These are phyloP conservation scores for Leccinum subtestaceum DNA, from an alignment of 768 basidiomycete genomes.

Conservation along the genomic window DNA sequence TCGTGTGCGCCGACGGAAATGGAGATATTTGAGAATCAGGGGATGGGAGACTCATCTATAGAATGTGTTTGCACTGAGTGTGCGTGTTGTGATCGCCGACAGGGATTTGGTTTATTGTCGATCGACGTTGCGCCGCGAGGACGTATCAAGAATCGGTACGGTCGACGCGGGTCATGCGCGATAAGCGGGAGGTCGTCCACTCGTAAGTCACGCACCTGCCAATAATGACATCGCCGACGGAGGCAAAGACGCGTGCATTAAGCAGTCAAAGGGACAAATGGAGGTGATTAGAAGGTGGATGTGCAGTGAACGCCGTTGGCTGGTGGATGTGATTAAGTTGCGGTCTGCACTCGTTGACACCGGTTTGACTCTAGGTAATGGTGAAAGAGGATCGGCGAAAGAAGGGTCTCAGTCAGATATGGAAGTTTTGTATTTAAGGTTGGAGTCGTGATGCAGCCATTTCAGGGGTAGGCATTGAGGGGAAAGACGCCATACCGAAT, in stretches of 20 bases:
- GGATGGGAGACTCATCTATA: constrained; percentile 1
- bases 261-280: neutral
- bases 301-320: neutral
- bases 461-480: neutral
- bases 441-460: neutral
- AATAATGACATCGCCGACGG: constrained; percentile 3
- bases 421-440: constrained; percentile 5
- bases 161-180: constrained; percentile 2
- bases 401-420: neutral
- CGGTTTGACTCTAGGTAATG: neutral
- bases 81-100: constrained; percentile 23
- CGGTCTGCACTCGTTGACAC: constrained; percentile 11
- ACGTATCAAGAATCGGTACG: constrained; percentile 9
- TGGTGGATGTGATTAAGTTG: constrained; percentile 10
- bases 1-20: constrained; percentile 6
- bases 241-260: neutral
- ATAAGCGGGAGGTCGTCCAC: neutral
- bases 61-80: neutral
- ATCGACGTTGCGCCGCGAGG: neutral
- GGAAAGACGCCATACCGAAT: neutral
- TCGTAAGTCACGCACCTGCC: neutral
- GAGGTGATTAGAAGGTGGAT: neutral
- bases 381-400: constrained; percentile 6
- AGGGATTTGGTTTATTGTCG: constrained; percentile 1
- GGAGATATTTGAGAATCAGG: constrained; percentile 4